A percentile compares a stretch with the other conserved stretches of the same genome.
Conservation (phyloP, 2,329 filamentous ascomycete genomes). For the Aspergillus unguis region DNA sequence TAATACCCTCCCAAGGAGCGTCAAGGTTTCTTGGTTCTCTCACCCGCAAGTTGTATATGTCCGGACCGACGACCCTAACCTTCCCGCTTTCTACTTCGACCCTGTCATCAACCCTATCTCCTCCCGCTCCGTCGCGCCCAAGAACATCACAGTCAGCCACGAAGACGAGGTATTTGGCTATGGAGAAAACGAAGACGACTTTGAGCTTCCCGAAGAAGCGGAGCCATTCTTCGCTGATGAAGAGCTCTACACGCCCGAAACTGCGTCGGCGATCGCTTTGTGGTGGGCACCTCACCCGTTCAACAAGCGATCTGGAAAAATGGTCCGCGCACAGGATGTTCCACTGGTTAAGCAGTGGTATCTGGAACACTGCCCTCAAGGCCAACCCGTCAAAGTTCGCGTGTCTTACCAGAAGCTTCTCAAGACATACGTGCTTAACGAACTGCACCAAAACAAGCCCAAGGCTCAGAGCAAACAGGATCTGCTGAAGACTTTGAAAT, state of each 20-base stretch:
- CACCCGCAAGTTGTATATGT: conserved; percentile 91
- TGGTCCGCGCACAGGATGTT: conserved; percentile 96
- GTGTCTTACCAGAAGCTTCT: conserved; percentile 98
- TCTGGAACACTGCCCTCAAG: conserved; percentile 85
- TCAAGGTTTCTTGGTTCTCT: conserved; percentile 90
- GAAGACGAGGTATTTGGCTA: conserved; percentile 90
- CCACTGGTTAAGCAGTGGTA: conserved; percentile 98
- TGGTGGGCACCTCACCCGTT: conserved; percentile 99
- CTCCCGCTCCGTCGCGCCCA: conserved; percentile 86
- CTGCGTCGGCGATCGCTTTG: conserved; percentile 82
- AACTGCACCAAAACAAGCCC: conserved; percentile 90
- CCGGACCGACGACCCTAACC: conserved; percentile 77
- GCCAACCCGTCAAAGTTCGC: conserved; percentile 91
- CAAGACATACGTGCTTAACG: conserved; percentile 94
- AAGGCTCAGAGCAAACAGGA: conserved; percentile 96
- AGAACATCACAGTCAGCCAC: conserved; percentile 86
- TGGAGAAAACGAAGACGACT: conserved; percentile 77
- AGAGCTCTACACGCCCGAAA: conserved; percentile 83
- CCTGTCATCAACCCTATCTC: conserved; percentile 98
- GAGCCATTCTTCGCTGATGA: conserved; percentile 90
- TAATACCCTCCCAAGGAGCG: conserved; percentile 91
- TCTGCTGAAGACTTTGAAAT: conserved; percentile 81
- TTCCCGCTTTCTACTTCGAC: conserved; percentile 97
- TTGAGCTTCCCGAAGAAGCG: conserved; percentile 73
- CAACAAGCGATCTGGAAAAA: conserved; percentile 85